Conservation (phyloP, 495 filamentous ascomycete species). For the Rhypophila decipiens region DNA sequence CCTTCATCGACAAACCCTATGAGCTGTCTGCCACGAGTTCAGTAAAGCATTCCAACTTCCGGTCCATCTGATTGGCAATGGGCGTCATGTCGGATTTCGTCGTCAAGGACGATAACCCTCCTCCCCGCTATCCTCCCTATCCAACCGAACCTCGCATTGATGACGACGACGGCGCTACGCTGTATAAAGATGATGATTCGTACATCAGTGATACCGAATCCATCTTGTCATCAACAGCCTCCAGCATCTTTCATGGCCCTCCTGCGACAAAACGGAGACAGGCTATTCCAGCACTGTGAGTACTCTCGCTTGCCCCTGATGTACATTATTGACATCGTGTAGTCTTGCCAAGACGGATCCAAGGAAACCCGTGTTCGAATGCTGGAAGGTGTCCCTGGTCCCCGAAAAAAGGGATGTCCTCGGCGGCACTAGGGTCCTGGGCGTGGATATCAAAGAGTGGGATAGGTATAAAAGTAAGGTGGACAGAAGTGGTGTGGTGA, state of each 20-base stretch:
- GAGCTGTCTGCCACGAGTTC: too few relatives aligned
- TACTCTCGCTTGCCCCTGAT: background rate
- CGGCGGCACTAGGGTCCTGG: background rate
- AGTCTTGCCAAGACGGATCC: background rate
- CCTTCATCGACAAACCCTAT: background rate
- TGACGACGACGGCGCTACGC: constrained; percentile 8
- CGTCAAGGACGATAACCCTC: background rate
- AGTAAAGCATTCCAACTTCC: too few relatives aligned
- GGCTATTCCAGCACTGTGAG: constrained; percentile 1
- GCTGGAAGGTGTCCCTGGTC: background rate
- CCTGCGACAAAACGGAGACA: background rate
- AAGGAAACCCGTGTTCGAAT: constrained; percentile 9
- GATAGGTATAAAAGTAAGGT: background rate
- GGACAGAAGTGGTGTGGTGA: background rate
- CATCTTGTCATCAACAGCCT: background rate
- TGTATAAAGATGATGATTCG: constrained; percentile 7
- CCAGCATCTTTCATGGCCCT: background rate
- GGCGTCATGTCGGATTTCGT: too few relatives aligned
- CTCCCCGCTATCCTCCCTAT: background rate
- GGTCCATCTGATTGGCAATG: too few relatives aligned
- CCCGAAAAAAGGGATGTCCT: background rate
- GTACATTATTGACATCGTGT: background rate
- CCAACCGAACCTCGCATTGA: background rate
- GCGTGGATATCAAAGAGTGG: background rate
- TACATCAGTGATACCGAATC: background rate